Base-by-base conservation (phyloP, 169 alveolate species). In the Eimeria sp. region DNA sequence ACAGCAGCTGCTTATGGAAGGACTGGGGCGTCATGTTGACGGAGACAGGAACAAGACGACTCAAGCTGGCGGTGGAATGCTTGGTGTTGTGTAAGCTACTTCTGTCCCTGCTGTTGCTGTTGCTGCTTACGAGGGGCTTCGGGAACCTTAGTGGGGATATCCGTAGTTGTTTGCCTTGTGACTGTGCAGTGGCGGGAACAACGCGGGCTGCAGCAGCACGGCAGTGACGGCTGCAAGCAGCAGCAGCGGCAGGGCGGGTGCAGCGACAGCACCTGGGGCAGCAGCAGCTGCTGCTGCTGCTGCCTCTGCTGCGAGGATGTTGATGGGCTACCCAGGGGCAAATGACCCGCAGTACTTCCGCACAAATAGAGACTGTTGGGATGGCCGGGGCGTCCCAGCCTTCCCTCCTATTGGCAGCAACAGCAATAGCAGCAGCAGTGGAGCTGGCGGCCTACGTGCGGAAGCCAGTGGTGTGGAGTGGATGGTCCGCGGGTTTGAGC, bases 181-280 rank as follows among this genome's bases (percentile, higher is more conserved):
- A 6, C 4, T 60, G 74, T 60, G 58, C 77, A 85, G 91, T 10
- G 66, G 77, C 56, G 91, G 91, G 58, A 85, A 46, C 43, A 85
- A 56, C 18, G 37, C 91, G n/a, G 91, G 91, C 77, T 85, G 91
- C 91, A 85, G 91, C 78, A 85, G 91, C 78, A 60, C 91, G 58
- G 91, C 91, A 13, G 91, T 85, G 60, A 85, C 91, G 27, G 91
- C 91, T 49, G 91, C 91, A 43, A 85, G 91, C 91, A 85, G 91
- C 78, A 85, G 91, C 91, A 85, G 91, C 62, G 91, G 91, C 66
- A 85, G 68, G 18, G 80, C 78, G 33, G 91, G 80, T n/a, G 60
- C 91, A 85, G 80, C 91, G 27, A 58, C 80, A 85, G 49, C 52
- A 4, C 89, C 89, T 20, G 74, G 56, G 37, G 60, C 78, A 60